Evolutionary conservation across 768 basidiomycete genomes (phyloP), one percentile per base, ranked within the genome.

Genomic region (Rhodotorula kratochvilovae): DNA sequence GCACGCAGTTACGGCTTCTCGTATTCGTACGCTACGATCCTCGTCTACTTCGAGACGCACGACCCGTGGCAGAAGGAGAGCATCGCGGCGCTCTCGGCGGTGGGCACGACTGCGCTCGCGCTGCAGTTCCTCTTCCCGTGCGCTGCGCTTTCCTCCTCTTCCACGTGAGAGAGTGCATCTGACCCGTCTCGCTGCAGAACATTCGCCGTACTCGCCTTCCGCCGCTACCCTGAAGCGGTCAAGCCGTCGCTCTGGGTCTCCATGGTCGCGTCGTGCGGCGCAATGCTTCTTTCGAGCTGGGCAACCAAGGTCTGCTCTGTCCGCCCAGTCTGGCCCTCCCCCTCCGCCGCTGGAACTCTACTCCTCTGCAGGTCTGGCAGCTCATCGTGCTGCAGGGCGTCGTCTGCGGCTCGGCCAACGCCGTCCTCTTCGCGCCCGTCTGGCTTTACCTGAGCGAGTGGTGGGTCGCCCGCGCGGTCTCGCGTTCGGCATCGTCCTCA

Each of bases 321-420:
- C 17, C 57, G 19, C 31, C 13, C 29, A 23, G 16, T 33, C 54
- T 8, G 5, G 45, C 6, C 12, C 27, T 31, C 16, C 15, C 11
- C 10, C 25, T 25, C 27, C n/a, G 11, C 31, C 61, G 46, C 35
- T 19, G 25, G 21, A 35, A n/a, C 42, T 21, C 27, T 10, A 7
- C 23, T 21, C 16, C 39, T 16, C 42, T 33, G 6, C 71, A 72
- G 67, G 59, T 64, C 10, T 70, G 66, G 68, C 71, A 73, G 3
- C 45, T 76, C 8, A 58, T 76, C 42, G 2, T 76, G 1, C 75
- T 76, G 0, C 68, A 70, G 15, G 75, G 75, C 27, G 66, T 73
- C 1, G 39, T 76, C 1, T 17, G 25, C 19, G 75, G 75, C 19
- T 27, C 17, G 0, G 36, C 53, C 2, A 72, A 68, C 33, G 62